phyloP scores from a whole-genome alignment of 1,139 yeast genomes.

The Pichia sp. region DNA sequence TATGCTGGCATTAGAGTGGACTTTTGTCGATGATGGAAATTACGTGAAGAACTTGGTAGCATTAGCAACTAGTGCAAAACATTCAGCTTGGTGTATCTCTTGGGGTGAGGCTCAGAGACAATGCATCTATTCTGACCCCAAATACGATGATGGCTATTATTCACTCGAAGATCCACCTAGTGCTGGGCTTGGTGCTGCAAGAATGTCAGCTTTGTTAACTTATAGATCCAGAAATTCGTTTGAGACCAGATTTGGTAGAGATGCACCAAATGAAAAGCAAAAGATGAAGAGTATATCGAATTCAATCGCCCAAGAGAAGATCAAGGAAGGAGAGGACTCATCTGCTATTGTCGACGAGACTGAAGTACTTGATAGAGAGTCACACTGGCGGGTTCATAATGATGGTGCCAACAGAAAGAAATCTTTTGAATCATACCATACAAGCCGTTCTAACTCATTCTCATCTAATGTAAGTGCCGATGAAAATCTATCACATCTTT shows the following conservation, averaged over 20 bases:
- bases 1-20: slow-evolving; percentile 89
- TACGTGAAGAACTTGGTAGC: slow-evolving; percentile 74
- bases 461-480: slow-evolving; percentile 11
- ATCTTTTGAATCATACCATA: slow-evolving; percentile 20
- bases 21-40: slow-evolving; percentile 48
- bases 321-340: slow-evolving; percentile 11
- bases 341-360: slow-evolving; percentile 14
- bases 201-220: slow-evolving; percentile 93
- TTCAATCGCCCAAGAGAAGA: not conserved
- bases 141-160: slow-evolving; percentile 85
- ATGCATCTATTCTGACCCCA: slow-evolving; percentile 90
- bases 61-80: slow-evolving; percentile 88
- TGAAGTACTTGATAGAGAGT: slow-evolving; percentile 32
- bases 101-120: slow-evolving; percentile 99
- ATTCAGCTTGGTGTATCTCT: slow-evolving; percentile 97
- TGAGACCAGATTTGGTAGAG: slow-evolving; percentile 82
- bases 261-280: slow-evolving; percentile 35
- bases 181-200: slow-evolving; percentile 88
- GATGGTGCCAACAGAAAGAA: slow-evolving; percentile 40
- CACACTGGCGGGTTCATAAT: slow-evolving; percentile 56
- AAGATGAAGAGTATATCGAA: slow-evolving; percentile 15
- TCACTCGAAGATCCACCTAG: slow-evolving; percentile 69
- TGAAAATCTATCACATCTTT: slow-evolving; percentile 6
- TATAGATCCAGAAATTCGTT: slow-evolving; percentile 89
- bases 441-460: slow-evolving; percentile 18